These are phyloP conservation scores for Lepiota subincarnata DNA, from an alignment of 768 basidiomycete species.

Conservation along the genomic window DNA sequence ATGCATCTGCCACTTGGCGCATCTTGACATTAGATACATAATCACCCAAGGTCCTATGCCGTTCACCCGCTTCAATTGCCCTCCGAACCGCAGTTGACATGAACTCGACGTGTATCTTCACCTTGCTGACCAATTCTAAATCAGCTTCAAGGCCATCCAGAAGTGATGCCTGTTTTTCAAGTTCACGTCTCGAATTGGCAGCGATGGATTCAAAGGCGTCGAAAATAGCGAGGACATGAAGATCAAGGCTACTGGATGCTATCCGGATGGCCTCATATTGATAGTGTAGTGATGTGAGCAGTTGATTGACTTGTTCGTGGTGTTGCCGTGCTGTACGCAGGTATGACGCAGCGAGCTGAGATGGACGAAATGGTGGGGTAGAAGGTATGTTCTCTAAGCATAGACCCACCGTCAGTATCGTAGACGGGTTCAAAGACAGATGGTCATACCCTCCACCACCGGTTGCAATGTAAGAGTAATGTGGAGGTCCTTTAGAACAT, in stretches of 20 bases:
- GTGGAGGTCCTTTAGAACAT: slow-evolving; percentile 60
- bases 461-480: slow-evolving; percentile 61
- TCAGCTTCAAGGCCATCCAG: slow-evolving; percentile 67
- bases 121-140: slow-evolving; percentile 61
- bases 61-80: slow-evolving; percentile 69
- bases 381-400: slow-evolving; percentile 52
- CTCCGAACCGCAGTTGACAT: slow-evolving; percentile 61
- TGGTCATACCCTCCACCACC: slow-evolving; percentile 59
- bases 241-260: slow-evolving; percentile 68
- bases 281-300: slow-evolving; percentile 48
- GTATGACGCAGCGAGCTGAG: slow-evolving; percentile 64
- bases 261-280: slow-evolving; percentile 72
- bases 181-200: slow-evolving; percentile 51
- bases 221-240: slow-evolving; percentile 64
- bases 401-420: slow-evolving; percentile 2
- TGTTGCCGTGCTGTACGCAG: slow-evolving; percentile 60
- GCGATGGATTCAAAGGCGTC: slow-evolving; percentile 68
- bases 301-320: slow-evolving; percentile 54
- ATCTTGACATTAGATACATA: slow-evolving; percentile 79
- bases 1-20: slow-evolving; percentile 73
- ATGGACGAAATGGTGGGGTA: slow-evolving; percentile 70
- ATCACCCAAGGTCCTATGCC: slow-evolving; percentile 67
- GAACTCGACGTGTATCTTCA: slow-evolving; percentile 73
- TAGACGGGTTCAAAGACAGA: neutral
- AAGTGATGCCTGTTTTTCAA: slow-evolving; percentile 61